Evolutionary conservation across 345 rosid species (phyloP), one percentile per base, ranked within the genome.

Genomic region (Eucalyptus polybractea): DNA sequence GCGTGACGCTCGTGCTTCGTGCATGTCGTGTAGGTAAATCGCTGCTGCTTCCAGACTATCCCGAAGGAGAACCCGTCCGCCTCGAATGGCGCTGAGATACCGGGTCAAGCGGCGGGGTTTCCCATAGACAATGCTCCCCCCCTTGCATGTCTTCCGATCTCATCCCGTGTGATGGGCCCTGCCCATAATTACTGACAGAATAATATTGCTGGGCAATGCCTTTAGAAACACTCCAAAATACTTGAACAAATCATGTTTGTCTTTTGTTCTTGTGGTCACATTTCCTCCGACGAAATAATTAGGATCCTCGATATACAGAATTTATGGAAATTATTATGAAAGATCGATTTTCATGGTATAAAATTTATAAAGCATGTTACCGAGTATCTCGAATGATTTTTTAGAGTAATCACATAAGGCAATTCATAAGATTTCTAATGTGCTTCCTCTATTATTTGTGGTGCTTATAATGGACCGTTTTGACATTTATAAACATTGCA

Each of bases 1-100:
- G n/a, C n/a, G 65, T 0, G 13, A 24, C 7, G 69, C 69, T 0
- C n/a, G 69, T 2, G 31, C 0, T 60, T 13, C 33, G 33, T 12
- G 69, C 69, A 27, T 11, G 69, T 29, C 31, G 69, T 6, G 33
- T 13, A 27, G 69, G 69, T 29, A 60, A 60, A 56, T 27, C 33
- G 31, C 33, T 1, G 31, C 69, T 60, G 0, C 16, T 60, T 6
- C 69, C 7, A 12, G 69, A 6, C 69, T 27, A 60, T 19, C 33
- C 31, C 69, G 16, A 6, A 60, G 4, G 4, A 4, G 69, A 27
- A 60, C 15, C 69, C 33, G 31, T 13, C 69, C 69, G 31, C 31
- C 69, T 29, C 69, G 33, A 27, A 60, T 29, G 33, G 69, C 69
- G 69, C 69, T 60, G 33, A 60, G 31, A 60, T 6, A 60, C 31